phyloP scores from a whole-genome alignment of 768 basidiomycete genomes.

The Podaxis sp. region DNA sequence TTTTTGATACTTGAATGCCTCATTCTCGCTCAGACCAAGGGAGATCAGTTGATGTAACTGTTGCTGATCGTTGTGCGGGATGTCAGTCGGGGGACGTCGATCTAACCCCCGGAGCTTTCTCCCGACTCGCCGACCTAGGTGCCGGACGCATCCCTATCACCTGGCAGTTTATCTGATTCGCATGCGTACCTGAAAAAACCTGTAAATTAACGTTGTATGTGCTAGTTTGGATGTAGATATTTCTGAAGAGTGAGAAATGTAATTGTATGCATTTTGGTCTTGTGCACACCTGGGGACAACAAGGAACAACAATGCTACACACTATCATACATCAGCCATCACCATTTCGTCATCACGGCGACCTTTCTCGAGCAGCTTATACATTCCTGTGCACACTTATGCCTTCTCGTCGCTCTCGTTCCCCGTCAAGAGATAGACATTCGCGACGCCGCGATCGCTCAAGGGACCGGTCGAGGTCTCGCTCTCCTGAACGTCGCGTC shows the following conservation, averaged over 20 bases:
- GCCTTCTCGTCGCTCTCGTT: conserved; percentile 39
- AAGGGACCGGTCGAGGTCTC: conserved; percentile 37
- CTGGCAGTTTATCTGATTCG: background rate
- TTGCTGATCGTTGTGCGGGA: background rate
- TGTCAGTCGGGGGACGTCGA: background rate
- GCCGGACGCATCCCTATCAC: background rate
- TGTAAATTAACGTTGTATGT: too few relatives aligned
- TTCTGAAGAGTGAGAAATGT: background rate
- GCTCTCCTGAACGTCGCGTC: conserved; percentile 42
- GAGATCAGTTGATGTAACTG: background rate
- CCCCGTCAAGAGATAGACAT: conserved; percentile 27
- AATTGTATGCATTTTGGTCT: too few relatives aligned
- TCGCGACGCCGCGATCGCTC: conserved; percentile 23
- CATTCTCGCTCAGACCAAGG: background rate
- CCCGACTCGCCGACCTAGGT: background rate
- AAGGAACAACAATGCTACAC: conserved; percentile 1
- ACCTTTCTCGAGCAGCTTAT: background rate
- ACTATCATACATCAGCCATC: background rate
- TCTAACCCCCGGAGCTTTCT: background rate
- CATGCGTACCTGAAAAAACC: too few relatives aligned
- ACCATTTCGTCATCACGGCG: background rate
- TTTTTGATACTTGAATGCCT: background rate
- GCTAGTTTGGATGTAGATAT: background rate
- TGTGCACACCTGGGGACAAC: background rate
- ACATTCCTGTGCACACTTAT: conserved; percentile 18